Percentiles rank a stretch among this genome's conserved stretches.
Conservation (phyloP, 306 rosid genomes). For the Acacia acuminata region DNA sequence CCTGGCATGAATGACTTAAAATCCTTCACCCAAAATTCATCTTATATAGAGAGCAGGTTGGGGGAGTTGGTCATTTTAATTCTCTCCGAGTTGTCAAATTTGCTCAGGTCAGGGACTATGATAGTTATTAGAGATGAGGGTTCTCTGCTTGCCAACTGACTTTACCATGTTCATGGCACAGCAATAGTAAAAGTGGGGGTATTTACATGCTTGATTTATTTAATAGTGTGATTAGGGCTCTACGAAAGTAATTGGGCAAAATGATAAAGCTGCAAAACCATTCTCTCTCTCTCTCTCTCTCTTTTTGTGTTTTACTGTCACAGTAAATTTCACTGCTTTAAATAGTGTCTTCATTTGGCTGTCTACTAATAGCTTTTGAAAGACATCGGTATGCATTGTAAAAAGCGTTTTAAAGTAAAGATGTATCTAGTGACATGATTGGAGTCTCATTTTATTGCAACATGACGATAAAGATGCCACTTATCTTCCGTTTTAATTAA, state of each 20-base stretch:
- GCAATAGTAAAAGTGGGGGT: constrained; percentile 1
- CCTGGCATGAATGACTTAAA: constrained; percentile 9
- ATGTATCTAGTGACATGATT: neutral
- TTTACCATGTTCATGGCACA: constrained; percentile 21
- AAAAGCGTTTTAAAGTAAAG: constrained; percentile 2
- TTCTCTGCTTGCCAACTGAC: constrained; percentile 11
- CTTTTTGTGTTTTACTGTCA: neutral
- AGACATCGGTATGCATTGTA: neutral
- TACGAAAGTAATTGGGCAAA: neutral
- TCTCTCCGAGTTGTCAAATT: neutral
- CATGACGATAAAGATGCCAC: neutral
- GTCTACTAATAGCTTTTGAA: constrained; percentile 1
- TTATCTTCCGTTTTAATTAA: constrained; percentile 12
- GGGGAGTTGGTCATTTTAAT: neutral
- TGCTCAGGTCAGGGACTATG: constrained; percentile 8
- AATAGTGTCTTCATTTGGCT: neutral
- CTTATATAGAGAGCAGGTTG: constrained; percentile 7
- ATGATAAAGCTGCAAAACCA: neutral
- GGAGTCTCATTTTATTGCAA: constrained; percentile 22
- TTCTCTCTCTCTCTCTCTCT: neutral
- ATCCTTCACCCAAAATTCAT: constrained; percentile 19
- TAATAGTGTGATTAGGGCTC: neutral
- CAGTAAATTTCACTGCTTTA: constrained; percentile 13
- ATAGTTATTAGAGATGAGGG: constrained; percentile 6
- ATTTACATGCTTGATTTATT: constrained; percentile 20